Base-by-base conservation (phyloP, 768 basidiomycete genomes). In the Lactarius sanguifluus region DNA sequence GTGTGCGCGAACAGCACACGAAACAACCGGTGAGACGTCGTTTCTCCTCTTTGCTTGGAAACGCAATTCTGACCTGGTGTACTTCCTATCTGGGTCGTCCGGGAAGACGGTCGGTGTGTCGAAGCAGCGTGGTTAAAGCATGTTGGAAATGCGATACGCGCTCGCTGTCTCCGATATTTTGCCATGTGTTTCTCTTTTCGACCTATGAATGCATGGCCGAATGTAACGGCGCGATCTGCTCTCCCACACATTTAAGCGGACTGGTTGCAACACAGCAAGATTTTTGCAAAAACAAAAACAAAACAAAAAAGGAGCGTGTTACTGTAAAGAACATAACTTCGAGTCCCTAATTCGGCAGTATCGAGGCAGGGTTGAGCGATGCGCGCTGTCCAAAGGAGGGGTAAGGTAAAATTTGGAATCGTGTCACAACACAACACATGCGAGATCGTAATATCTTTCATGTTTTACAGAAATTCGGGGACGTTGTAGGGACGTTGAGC, bases 1-100 rank as follows among this genome's bases (percentile, higher is more conserved):
- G 96, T 75, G 97, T 98, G 63, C 84, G 97, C 73, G 97, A 96
- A 74, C 97, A 99, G 77, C 97, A 98, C 86, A 99, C 97, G 72
- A 98, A 85, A 98, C 96, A 63, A 98, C 96, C 62, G 95, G 94
- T 89, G 72, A 66, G 86, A 50, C 13, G 38, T 56, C 1, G 9
- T 32, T 63, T 38, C 10, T 16, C 32, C 32, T 32, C 8, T 32
- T 32, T 32, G 32, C 9, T 6, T 25, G 9, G 5, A 2, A 20
- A 38, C 16, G 15, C 12, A 25, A n/a, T 52, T 12, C 41, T 62
- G 7, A 66, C 30, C 20, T 2, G 5, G 13, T 16, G 18, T 28
- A 43, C 54, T 66, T 43, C 10, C 47, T 55, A 45, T 64, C 65
- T 72, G 93, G 93, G 93, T 78, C 93, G 93, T 81, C 92, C 70